Base-by-base conservation (phyloP, 139 green algal species). In the Closterium sp. region DNA sequence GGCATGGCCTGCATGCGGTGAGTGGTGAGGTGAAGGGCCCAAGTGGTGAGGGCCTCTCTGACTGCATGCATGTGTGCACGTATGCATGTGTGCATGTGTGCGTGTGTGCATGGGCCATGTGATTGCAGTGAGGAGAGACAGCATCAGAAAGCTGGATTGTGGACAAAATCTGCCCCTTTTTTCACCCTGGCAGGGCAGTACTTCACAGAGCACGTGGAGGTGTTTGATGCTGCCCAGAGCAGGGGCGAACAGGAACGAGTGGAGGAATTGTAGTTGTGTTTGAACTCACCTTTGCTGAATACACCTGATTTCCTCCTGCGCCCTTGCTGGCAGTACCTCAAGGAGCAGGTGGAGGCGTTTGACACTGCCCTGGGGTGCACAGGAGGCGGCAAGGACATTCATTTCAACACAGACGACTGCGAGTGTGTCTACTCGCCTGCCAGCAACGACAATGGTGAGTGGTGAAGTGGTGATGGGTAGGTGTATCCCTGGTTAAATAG, bases 351-450 rank as follows among this genome's bases (percentile, higher is more conserved):
- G 34, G 84, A 89, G 34, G 28, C 21, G 21, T 93, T 90, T 34
- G 90, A 93, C 33, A n/a, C 36, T 9, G 87, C 84, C 32, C 23
- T 33, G 34, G 76, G 16, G 86, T 4, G 8, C 16, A 38, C 33
- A 31, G 35, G 36, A 55, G 36, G 55, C 30, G 34, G 90, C 23
- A 34, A 8, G 28, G 84, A 90, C 4, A 7, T 93, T 4, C 35
- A 92, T 30, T 87, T 90, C 38, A 93, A 93, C 38, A 91, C 28
- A 3, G 87, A 21, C 21, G 90, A 93, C 21, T 69, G 35, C n/a
- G 12, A 87, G 23, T 33, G 91, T 8, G 34, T 31, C 32, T 93
- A 66, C 85, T 87, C 85, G 0, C 33, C 84, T 34, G 84, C 38
- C 4, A 89, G 81, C 33, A 85, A 92, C 21, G 32, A 89, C 7